Evolutionary conservation across 2,329 filamentous ascomycete genomes (phyloP).

Genomic region (Xylaria arbuscula): DNA sequence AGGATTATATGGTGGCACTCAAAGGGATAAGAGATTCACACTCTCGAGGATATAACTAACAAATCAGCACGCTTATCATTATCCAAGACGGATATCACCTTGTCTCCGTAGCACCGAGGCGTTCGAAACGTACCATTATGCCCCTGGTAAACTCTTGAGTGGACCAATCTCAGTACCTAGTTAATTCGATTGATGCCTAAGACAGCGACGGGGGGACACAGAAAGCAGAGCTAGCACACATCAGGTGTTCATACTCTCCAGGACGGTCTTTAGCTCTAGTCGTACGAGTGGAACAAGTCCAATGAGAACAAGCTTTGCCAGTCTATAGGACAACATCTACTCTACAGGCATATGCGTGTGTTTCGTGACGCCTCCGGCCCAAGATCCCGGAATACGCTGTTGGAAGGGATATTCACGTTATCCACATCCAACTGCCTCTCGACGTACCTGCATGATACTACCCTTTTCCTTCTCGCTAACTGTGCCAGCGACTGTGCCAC

Average conservation of each 20-base stretch:
- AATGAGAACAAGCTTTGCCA: no score
- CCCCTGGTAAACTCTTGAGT: not conserved
- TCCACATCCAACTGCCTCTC: not conserved
- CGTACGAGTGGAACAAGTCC: not conserved
- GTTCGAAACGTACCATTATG: not conserved
- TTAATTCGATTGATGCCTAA: constrained; percentile 20
- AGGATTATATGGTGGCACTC: not conserved
- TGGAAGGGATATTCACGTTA: constrained; percentile 1
- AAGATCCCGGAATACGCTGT: not conserved
- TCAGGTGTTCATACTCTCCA: not conserved
- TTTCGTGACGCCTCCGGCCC: not conserved
- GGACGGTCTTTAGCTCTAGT: not conserved
- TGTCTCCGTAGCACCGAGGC: constrained; percentile 1
- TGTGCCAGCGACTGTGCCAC: constrained; percentile 17
- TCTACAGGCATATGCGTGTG: not conserved
- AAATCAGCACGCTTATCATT: not conserved
- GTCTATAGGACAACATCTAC: not conserved
- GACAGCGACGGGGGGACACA: not conserved
- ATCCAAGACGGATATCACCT: constrained; percentile 5
- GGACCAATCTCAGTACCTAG: not conserved
- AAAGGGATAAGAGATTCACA: no score
- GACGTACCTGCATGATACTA: constrained; percentile 28
- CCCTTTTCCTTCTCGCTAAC: not conserved
- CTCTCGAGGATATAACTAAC: not conserved
- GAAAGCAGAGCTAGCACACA: not conserved